Evolutionary conservation across 768 basidiomycete genomes (phyloP).

Genomic region (Dendrothele bispora): DNA sequence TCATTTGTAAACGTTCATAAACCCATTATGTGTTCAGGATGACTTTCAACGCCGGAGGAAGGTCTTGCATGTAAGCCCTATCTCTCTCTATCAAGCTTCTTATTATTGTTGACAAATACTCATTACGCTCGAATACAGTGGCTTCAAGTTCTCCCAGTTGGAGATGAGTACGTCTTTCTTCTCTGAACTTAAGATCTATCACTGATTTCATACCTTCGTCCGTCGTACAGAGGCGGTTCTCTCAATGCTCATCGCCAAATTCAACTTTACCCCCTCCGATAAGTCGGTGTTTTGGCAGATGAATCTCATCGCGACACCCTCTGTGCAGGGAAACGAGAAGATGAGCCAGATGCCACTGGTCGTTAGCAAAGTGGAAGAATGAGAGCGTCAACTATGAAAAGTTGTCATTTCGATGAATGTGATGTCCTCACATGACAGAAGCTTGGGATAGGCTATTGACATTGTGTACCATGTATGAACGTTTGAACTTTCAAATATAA

Average conservation of each 20-base stretch:
- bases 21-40: slow-evolving; percentile 26
- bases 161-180: background rate
- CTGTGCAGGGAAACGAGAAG: no score
- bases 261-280: background rate
- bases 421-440: no score
- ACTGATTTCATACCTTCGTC: background rate
- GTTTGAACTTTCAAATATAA: no score
- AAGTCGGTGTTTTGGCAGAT: background rate
- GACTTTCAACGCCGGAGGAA: slow-evolving; percentile 43
- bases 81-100: background rate
- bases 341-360: no score
- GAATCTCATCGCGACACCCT: background rate
- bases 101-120: background rate
- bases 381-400: no score
- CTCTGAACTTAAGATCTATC: background rate
- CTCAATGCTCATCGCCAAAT: background rate
- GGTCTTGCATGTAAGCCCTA: slow-evolving; percentile 38
- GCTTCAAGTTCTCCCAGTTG: background rate
- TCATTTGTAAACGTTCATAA: background rate
- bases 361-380: no score
- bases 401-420: no score
- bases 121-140: background rate
- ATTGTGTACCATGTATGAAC: no score
- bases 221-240: background rate
- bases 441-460: no score